Conservation (phyloP, 2,329 filamentous ascomycete genomes). For the Coniochaeta hoffmannii region DNA sequence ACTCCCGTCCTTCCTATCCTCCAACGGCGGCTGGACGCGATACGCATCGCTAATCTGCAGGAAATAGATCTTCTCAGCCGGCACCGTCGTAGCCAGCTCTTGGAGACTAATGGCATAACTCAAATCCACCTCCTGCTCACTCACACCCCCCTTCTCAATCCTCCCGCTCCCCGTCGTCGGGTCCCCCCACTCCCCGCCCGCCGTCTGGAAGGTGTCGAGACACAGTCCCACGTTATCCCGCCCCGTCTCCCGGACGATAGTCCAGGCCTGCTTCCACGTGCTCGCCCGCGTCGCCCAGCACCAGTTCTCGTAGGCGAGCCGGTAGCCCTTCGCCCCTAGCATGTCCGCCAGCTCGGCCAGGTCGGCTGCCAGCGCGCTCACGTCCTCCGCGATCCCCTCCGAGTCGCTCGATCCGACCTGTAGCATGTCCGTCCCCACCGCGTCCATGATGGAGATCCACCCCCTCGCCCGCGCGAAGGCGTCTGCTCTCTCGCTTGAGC, state of each 20-base stretch:
- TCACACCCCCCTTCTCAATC: slow-evolving; percentile 35
- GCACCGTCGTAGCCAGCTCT: slow-evolving; percentile 49
- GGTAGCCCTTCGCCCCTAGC: slow-evolving; percentile 46
- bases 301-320: slow-evolving; percentile 74
- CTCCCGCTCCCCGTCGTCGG: slow-evolving; percentile 57
- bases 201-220: slow-evolving; percentile 71
- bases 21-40: slow-evolving; percentile 48
- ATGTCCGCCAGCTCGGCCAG: slow-evolving; percentile 57
- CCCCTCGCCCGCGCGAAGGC: slow-evolving; percentile 56
- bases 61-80: slow-evolving; percentile 64
- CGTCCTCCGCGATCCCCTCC: slow-evolving; percentile 42
- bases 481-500: slow-evolving; percentile 48
- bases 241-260: slow-evolving; percentile 56
- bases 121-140: slow-evolving; percentile 35
- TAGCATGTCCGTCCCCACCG: slow-evolving; percentile 60
- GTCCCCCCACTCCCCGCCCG: slow-evolving; percentile 65
- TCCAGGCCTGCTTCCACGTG: slow-evolving; percentile 62
- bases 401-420: slow-evolving; percentile 62
- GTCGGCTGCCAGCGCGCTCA: slow-evolving; percentile 48
- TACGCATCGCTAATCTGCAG: slow-evolving; percentile 73
- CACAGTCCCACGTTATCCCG: slow-evolving; percentile 64
- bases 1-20: slow-evolving; percentile 35
- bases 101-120: slow-evolving; percentile 47
- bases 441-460: slow-evolving; percentile 67
- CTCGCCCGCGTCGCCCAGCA: slow-evolving; percentile 69